Evolutionary conservation across 139 green algal species (phyloP), one percentile per base, ranked within the genome.

Genomic region (Gonium pectorale): DNA sequence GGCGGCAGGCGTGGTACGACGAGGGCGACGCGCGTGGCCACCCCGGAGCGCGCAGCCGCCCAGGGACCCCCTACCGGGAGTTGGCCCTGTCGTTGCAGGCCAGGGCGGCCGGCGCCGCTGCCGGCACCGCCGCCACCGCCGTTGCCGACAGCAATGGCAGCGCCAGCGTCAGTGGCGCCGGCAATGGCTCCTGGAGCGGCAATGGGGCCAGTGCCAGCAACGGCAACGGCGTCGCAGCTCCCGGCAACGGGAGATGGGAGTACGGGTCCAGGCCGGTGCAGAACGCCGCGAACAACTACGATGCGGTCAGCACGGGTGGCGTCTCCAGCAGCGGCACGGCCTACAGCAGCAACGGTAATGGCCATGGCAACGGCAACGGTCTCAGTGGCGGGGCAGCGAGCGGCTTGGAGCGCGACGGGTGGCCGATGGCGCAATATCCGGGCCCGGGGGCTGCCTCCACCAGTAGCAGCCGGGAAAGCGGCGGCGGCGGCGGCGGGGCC

Each of bases 1-100:
- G n/a, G n/a, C n/a, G n/a, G 33, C 43, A 72, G 69, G 70, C 81
- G 5, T 87, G 81, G 81, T 95, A 81, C 79, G 86, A 87, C 56
- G 69, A 77, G 40, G 85, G 86, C 66, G 71, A 71, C 22, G 9
- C 38, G 38, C 83, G 90, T 2, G 88, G 89, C 56, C 90, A 93
- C 66, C 89, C 86, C 5, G 81, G 81, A 4, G 59, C 81, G 0
- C 81, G 81, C 33, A 62, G 70, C 59, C 81, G 81, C 33, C 54
- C 54, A n/a, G 52, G 37, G 29, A 27, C 49, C 40, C n/a, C 52
- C 33, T 64, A 62, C 64, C 35, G 17, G 21, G 46, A 59, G 4
- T 26, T 70, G 6, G 31, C 31, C 3, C 33, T 35, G 43, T 73
- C 2, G 6, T 5, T 78, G 44, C 21, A 40, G 67, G 37, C 38